Base-by-base conservation (phyloP, 345 rosid species). In the Linum tenue region DNA sequence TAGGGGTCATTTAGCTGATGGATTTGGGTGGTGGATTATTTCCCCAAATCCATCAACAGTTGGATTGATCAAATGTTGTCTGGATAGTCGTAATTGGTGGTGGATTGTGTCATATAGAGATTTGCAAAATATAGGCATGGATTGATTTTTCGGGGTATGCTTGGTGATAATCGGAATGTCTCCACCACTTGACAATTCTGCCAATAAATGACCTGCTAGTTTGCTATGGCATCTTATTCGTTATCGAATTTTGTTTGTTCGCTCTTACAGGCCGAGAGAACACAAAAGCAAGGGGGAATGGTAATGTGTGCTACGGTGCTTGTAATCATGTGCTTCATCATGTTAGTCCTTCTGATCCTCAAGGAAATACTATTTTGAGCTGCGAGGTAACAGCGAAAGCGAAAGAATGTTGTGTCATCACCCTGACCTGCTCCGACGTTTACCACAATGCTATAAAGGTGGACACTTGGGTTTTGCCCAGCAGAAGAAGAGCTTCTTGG, bases 271-370 rank as follows among this genome's bases (percentile, higher is more conserved):
- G 99, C 99, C 0, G 99, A 91, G 75, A 87, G 89, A 76, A 84
- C 94, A 7, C 97, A 95, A 75, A 86, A 85, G 72, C 77, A 79
- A 72, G 99, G 97, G 35, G 95, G 96, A 55, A 95, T 91, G 95
- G 98, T 95, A 68, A 95, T 81, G 88, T 95, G 97, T 42, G 97
- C 94, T 2, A 69, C 96, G 0, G 90, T 80, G 37, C 96, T 95
- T 5, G 86, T 91, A 51, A 83, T 95, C 39, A 87, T 95, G 90
- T 95, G 99, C 85, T 83, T 86, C 77, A 56, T 89, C 79, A 91
- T 95, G 99, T 73, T 95, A 73, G 74, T 84, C 64, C 96, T 95
- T 66, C 83, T 95, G 63, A 79, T 95, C 80, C 85, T 95, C 63
- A 91, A 91, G 81, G 83, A 78, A 67, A 81, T 86, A 61, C 16